Conservation (phyloP, 75 land plant genomes). For the Selaginella moellendorffii region DNA sequence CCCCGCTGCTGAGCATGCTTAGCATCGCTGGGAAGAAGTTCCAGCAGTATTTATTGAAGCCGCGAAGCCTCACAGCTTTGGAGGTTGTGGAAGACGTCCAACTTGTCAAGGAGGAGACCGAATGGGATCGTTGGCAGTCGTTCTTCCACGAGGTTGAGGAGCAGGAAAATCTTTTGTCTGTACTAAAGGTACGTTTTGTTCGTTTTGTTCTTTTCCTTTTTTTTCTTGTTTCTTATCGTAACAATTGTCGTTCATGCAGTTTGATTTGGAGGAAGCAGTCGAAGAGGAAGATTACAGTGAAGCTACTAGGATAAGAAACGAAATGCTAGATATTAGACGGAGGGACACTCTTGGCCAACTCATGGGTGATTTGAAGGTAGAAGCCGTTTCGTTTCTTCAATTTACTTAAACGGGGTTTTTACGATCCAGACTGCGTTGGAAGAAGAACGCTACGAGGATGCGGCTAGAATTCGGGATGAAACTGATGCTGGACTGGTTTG, state of each 20-base stretch:
- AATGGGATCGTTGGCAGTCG: constrained; percentile 69
- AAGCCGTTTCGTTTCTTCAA: neutral
- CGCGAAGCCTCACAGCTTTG: neutral
- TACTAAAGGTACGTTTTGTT: constrained; percentile 45
- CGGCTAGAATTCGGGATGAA: constrained; percentile 20
- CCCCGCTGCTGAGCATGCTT: neutral
- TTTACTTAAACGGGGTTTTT: neutral
- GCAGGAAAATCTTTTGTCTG: constrained; percentile 42
- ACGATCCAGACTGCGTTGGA: constrained; percentile 16
- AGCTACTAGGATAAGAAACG: constrained; percentile 61
- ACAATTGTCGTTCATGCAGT: constrained; percentile 25
- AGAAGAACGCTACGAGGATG: constrained; percentile 27
- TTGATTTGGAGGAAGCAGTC: constrained; percentile 73
- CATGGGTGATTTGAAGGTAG: constrained; percentile 56
- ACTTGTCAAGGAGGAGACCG: constrained; percentile 24
- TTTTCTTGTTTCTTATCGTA: neutral
- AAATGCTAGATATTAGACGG: constrained; percentile 34
- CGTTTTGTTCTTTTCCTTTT: neutral
- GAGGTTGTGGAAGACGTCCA: neutral
- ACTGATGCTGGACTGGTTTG: constrained; percentile 27
- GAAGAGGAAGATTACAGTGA: constrained; percentile 63
- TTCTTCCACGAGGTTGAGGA: constrained; percentile 70
- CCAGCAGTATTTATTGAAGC: neutral
- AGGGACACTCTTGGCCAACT: constrained; percentile 67
- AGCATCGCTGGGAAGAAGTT: neutral